Evolutionary conservation across 805 yeast species (phyloP), one percentile per base, ranked within the genome.

Genomic region (Blastobotrys mokoenaii): DNA sequence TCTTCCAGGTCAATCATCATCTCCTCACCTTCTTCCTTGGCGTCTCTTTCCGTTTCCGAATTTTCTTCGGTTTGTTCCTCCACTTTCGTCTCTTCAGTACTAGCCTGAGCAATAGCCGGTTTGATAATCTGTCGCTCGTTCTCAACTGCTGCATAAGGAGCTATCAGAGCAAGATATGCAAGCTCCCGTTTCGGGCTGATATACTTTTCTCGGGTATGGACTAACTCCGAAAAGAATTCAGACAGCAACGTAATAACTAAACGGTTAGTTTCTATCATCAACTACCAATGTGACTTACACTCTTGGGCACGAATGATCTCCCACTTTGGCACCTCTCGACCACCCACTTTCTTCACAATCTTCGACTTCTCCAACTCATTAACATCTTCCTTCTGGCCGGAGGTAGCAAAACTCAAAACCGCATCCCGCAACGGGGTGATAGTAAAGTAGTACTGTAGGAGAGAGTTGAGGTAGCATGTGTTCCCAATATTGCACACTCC

Each of bases 401-500:
- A 43, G 12, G 50, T 48, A 39, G 76, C 69, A 54, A 84, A 88
- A 1, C 68, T 55, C 44, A 84, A 54, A 15, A 87, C 72, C 48
- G 74, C 72, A 2, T 82, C 76, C 47, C 97, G 72, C 34, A 93
- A 67, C 0, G 96, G 97, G 46, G 77, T 76, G 38, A 93, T 77
- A 5, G 87, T 83, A 66, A 88, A 93, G 62, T 87, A 90, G 58
- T 83, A 90, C 60, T 90, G 98, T 36, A 90, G 66, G 41, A 93
- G 69, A 0, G 97, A 90, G 61, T 93, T 90, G 62, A 93, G 69
- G 55, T 89, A 89, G 63, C 98, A 93, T 0, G 98, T 90, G 60
- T 93, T 93, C 18, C 98, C 98, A 50, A 88, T 89, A 60, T 93
- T 93, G 63, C 83, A 85, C 58, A 93, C 71, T 0, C 98, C 98